Conservation (phyloP, 2,329 filamentous ascomycete genomes). For the Sarocladiaceae sp. region DNA sequence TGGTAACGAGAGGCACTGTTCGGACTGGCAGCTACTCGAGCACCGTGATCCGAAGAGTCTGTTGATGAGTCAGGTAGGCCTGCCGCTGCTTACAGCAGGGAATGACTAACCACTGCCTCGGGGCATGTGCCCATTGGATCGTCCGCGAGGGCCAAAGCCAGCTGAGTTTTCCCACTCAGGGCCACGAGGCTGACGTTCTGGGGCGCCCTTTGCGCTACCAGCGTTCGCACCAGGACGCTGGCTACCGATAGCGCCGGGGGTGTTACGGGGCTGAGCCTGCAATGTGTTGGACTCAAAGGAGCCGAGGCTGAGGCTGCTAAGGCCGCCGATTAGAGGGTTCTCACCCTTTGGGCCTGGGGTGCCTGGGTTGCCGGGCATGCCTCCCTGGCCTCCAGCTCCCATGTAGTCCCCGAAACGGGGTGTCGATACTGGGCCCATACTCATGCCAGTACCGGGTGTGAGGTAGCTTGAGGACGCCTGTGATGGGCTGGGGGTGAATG, state of each 20-base stretch:
- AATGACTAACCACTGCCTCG: constrained; percentile 51
- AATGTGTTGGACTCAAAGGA: constrained; percentile 40
- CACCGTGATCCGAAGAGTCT: constrained; percentile 39
- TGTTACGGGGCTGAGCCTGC: constrained; percentile 33
- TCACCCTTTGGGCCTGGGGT: constrained; percentile 34
- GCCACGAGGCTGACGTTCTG: constrained; percentile 58
- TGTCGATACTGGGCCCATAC: constrained; percentile 36
- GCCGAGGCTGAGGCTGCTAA: constrained; percentile 46
- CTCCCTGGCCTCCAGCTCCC: constrained; percentile 26
- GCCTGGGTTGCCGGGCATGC: constrained; percentile 23
- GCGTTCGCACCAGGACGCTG: constrained; percentile 50
- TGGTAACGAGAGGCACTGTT: constrained; percentile 30
- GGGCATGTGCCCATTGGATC: constrained; percentile 55
- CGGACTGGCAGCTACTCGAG: constrained; percentile 29
- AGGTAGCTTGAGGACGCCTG: constrained; percentile 76
- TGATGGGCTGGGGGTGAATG: constrained; percentile 89
- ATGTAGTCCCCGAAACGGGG: constrained; percentile 42
- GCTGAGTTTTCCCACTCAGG: constrained; percentile 53
- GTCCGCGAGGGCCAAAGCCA: constrained; percentile 48
- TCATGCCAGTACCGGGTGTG: constrained; percentile 37
- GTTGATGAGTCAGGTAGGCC: constrained; percentile 12
- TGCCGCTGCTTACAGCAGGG: background rate
- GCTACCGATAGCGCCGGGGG: constrained; percentile 59
- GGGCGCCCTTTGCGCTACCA: constrained; percentile 36
- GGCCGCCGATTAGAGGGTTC: constrained; percentile 37